Base-by-base conservation (phyloP, 2,329 filamentous ascomycete genomes). In the Sporothrix globosa region DNA sequence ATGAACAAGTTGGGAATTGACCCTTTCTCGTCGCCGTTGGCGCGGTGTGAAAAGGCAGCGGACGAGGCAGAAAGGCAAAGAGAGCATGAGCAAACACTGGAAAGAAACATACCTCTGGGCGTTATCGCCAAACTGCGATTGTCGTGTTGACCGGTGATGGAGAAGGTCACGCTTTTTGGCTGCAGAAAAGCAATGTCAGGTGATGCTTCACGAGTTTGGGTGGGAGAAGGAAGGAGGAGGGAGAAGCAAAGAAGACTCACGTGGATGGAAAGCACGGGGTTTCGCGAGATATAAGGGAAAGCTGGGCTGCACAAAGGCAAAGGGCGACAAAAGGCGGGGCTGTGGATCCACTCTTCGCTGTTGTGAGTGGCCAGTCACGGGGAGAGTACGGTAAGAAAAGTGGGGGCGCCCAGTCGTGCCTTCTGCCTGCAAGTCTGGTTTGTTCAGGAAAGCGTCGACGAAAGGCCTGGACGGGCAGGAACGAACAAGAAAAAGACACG, bases 131-230 rank as follows among this genome's bases (percentile, higher is more conserved):
- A 65, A 48, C 61, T n/a, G 27, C 46, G 63, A 21, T 61, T 19
- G 60, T 71, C 48, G 14, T 61, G 41, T 63, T 48, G 48, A 21
- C 34, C 54, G 21, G 56, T 27, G 68, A 61, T 70, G 71, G 60
- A 44, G 60, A 58, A 44, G 66, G 69, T 72, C 71, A 70, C 68
- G 71, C 69, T 66, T 71, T 72, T 71, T 70, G 71, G 72, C 72
- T 74, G 73, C 71, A 74, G 73, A 67, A 73, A 72, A 67, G 71
- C 72, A 34, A 74, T 74, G 74, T 75, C 74, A 75, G 74, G 74
- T 75, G 74, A 75, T 75, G 74, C 73, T 75, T 75, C 74, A 75
- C 74, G 73, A 73, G 73, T 72, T 72, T 70, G 67, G 61, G 65
- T 44, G 60, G 58, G 34, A 66, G 24, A 39, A 46, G 48, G 41